These are phyloP conservation scores for Cyclotella distinguenda DNA, from an alignment of 108 stramenopile genomes.

Conservation along the genomic window DNA sequence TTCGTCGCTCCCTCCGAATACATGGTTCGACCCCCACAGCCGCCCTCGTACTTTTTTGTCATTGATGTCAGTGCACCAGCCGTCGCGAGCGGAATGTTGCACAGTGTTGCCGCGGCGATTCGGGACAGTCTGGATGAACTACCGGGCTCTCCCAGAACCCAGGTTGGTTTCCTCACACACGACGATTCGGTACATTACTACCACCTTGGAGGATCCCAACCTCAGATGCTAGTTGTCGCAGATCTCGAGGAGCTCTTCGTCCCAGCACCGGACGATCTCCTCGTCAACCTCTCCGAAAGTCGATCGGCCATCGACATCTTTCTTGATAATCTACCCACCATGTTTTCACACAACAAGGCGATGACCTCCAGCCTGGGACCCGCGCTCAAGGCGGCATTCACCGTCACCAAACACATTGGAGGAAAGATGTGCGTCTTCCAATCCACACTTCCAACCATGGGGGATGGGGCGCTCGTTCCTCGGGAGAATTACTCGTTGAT, in stretches of 20 bases:
- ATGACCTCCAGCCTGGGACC: constrained; percentile 81
- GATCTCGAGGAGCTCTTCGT: constrained; percentile 95
- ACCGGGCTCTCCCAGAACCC: constrained; percentile 85
- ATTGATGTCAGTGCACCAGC: constrained; percentile 92
- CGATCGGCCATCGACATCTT: constrained; percentile 86
- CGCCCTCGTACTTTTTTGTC: constrained; percentile 96
- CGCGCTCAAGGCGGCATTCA: constrained; percentile 93
- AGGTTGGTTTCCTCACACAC: constrained; percentile 94
- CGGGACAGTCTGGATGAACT: constrained; percentile 81
- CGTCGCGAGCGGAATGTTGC: constrained; percentile 85
- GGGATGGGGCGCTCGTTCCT: constrained; percentile 85
- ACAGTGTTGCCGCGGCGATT: constrained; percentile 81
- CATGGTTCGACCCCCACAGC: constrained; percentile 99
- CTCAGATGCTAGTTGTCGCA: constrained; percentile 95
- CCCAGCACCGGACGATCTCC: constrained; percentile 93
- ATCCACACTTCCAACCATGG: constrained; percentile 86
- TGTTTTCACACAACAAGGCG: constrained; percentile 80
- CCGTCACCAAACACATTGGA: constrained; percentile 94
- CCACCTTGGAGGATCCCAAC: constrained; percentile 78
- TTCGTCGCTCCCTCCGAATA: constrained; percentile 95
- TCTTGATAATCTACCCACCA: constrained; percentile 90
- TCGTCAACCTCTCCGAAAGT: constrained; percentile 93
- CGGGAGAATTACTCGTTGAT: constrained; percentile 91
- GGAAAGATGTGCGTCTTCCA: constrained; percentile 97
- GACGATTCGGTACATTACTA: constrained; percentile 96